Evolutionary conservation across 495 filamentous ascomycete genomes (phyloP), one percentile per base, ranked within the genome.

Genomic region (Thermochaetoides thermophila): DNA sequence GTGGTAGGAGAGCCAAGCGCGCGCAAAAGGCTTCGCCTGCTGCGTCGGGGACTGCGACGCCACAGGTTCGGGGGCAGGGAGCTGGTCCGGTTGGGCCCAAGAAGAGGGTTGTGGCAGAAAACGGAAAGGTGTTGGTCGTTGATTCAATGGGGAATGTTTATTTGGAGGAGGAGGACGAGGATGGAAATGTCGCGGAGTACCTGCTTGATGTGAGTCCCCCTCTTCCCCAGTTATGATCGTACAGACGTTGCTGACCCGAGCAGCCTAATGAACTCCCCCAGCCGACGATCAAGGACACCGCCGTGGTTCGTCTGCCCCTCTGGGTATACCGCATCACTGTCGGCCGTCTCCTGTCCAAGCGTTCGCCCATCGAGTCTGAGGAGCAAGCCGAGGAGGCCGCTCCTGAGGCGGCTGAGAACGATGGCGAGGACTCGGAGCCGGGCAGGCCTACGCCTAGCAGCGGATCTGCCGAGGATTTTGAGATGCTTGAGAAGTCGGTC

Each of bases 91-190:
- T 40, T 1, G 83, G 84, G 2, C 61, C 78, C 24, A 82, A 78
- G 56, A 87, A 84, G 67, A 61, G 75, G 8, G 80, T 96, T 13
- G 69, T 84, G 17, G 86, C 85, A 2, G 79, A 92, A 63, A 97
- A 97, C 49, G 89, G 89, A 26, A 97, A 97, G 59, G 66, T 89
- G 0, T 55, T 96, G 24, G 78, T 97, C 39, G 89, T 97, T 5
- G 89, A 97, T 56, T 81, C 81, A 0, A 60, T 75, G 12, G 89
- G 89, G 5, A 84, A 91, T 49, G 89, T 97, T 16, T 97, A 78
- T 55, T 62, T 97, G 10, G 84, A 95, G 48, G 81, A 93, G 40
- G 74, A 80, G 44, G 78, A 78, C 18, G 84, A 87, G 46, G 80
- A 94, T 5, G 91, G 89, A 22, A 71, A 81, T 17, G 69, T 66